These are phyloP conservation scores for Pseudisothecium myosuroides DNA, from an alignment of 225 moss, liverwort and hornwort species.

Conservation along the genomic window DNA sequence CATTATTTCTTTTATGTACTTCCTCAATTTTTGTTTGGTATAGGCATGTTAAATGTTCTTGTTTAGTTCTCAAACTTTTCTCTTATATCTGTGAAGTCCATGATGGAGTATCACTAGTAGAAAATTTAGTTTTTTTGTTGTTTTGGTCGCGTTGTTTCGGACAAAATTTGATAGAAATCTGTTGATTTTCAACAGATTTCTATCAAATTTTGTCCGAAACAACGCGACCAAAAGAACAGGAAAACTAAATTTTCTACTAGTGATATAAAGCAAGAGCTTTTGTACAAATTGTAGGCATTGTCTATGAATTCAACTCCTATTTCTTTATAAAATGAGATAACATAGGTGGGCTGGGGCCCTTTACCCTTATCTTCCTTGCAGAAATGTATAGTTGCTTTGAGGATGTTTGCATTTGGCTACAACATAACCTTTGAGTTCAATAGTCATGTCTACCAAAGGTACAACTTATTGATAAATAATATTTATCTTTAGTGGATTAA, in stretches of 20 bases:
- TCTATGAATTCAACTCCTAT: not conserved
- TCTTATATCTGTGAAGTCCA: not conserved
- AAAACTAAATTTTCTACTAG: too few relatives aligned
- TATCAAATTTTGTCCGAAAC: too few relatives aligned
- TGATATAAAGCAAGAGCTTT: rapidly evolving
- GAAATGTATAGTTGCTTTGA: not conserved
- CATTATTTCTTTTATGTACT: not conserved
- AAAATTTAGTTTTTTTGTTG: too few relatives aligned
- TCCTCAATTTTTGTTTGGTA: not conserved
- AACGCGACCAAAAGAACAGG: too few relatives aligned
- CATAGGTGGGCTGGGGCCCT: too few relatives aligned
- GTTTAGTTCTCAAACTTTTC: not conserved
- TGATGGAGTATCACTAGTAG: too few relatives aligned
- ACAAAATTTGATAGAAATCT: too few relatives aligned
- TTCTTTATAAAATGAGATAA: not conserved
- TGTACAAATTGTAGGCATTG: not conserved
- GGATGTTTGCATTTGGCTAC: rapidly evolving
- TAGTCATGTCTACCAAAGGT: not conserved
- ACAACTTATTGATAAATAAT: too few relatives aligned
- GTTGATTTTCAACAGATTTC: too few relatives aligned
- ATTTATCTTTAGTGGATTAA: not conserved
- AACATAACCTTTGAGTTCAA: not conserved
- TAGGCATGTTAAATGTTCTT: not conserved
- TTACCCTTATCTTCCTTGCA: not conserved
- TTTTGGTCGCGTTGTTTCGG: too few relatives aligned